Evolutionary conservation across 2,329 filamentous ascomycete genomes (phyloP), one percentile per base, ranked within the genome.

Genomic region (Ophiostoma angusticollis): DNA sequence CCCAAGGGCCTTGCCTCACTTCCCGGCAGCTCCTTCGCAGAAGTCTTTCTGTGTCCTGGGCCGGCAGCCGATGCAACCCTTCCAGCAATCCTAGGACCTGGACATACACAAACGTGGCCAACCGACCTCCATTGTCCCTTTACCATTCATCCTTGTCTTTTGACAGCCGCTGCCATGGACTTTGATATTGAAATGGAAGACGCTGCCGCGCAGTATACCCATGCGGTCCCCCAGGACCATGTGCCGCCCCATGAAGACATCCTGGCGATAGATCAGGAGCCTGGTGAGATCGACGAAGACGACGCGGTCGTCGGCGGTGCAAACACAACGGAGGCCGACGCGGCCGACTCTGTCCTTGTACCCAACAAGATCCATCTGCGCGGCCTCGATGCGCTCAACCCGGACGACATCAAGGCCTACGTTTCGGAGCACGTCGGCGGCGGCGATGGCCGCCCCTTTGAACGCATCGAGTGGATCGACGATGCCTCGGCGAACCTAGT

Each of bases 391-490:
- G 75, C 80, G 31, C 65, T 96, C 54, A 84, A 80, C 23, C 86
- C 86, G 21, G 70, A 76, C 40, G 77, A 94, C 47, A 80, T 96
- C 50, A 79, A 81, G 50, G 66, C 71, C 43, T 95, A 86, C 51
- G 74, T 84, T 8, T 60, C 66, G 34, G 70, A 83, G 46, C 73
- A 91, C 56, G 85, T 72, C 52, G 62, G 67, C 25, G 56, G 59
- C 12, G 65, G 68, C 40, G 53, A 63, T 37, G 56, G 59, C n/a
- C 65, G 68, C 40, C 53, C 62, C 36, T 65, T 78, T 41, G 64
- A 72, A 40, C 70, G 73, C 45, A 67, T 95, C 46, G 86, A 96
- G 61, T 98, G 91, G 91, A 85, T 98, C 48, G 84, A 96, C 56
- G 91, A 98, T 58, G 78, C 75, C 6, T 89, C 85, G 0, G 84